A percentile compares a stretch with the other conserved stretches of the same genome.
These are phyloP conservation scores for Penicillium samsonianum DNA, from an alignment of 495 filamentous ascomycete genomes.

Conservation along the genomic window DNA sequence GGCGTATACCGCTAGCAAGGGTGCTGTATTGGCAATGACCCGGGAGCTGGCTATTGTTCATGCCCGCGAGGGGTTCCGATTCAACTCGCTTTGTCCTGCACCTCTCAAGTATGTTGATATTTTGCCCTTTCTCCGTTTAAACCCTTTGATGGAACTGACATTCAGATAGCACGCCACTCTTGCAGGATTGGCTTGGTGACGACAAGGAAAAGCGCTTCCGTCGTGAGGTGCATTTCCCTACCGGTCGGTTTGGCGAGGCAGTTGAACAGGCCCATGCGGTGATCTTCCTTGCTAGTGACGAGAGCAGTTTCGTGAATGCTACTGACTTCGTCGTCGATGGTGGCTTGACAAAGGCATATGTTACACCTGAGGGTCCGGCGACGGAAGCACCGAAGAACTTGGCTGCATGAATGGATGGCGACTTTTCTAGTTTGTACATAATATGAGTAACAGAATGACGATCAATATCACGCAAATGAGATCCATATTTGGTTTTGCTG, in stretches of 20 bases:
- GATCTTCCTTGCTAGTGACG: constrained; percentile 90
- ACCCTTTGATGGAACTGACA: constrained; percentile 57
- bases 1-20: constrained; percentile 94
- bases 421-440: constrained; percentile 6
- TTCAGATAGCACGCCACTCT: constrained; percentile 59
- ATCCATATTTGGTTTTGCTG: constrained; percentile 43
- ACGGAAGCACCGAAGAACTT: constrained; percentile 67
- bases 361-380: constrained; percentile 80
- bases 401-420: constrained; percentile 12
- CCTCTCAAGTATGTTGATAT: constrained; percentile 68
- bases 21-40: constrained; percentile 86
- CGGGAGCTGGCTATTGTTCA: constrained; percentile 82
- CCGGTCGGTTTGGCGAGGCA: constrained; percentile 95
- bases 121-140: not conserved
- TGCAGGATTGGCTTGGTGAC: constrained; percentile 94
- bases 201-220: constrained; percentile 80
- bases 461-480: constrained; percentile 37
- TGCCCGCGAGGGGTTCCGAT: constrained; percentile 80
- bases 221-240: constrained; percentile 92
- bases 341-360: constrained; percentile 90
- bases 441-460: constrained; percentile 11
- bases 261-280: constrained; percentile 95
- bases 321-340: constrained; percentile 96
- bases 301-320: constrained; percentile 91
- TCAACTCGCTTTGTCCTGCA: constrained; percentile 90